phyloP scores from a whole-genome alignment of 345 rosid genomes.

The Populus pruinosa region DNA sequence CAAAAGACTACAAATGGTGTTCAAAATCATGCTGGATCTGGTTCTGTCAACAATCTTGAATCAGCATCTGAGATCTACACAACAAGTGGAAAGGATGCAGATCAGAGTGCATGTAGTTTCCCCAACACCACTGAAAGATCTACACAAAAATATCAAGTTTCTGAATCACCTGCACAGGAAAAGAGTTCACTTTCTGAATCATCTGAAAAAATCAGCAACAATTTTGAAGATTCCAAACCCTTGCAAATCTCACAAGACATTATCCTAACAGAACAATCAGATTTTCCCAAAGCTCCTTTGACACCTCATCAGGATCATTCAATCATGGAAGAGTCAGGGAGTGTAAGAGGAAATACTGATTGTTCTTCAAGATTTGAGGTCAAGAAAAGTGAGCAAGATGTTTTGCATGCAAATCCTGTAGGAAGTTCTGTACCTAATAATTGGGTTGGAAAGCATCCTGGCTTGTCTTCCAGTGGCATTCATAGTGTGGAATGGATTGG shows the following conservation, averaged over 20 bases:
- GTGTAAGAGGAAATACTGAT: constrained; percentile 15
- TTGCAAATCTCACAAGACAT: constrained; percentile 17
- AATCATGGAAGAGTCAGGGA: constrained; percentile 17
- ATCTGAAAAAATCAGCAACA: constrained; percentile 12
- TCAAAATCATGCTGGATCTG: constrained; percentile 33
- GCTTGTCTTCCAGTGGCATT: constrained; percentile 23
- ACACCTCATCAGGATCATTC: constrained; percentile 11
- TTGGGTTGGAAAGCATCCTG: constrained; percentile 7
- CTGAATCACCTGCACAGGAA: constrained; percentile 21
- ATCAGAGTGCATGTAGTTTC: constrained; percentile 21
- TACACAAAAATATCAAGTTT: constrained; percentile 22
- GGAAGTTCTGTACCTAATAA: constrained; percentile 24
- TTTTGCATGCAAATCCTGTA: constrained; percentile 20
- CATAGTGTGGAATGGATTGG: constrained; percentile 45
- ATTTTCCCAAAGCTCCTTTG: constrained; percentile 26
- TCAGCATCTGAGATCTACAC: constrained; percentile 19
- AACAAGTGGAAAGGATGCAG: constrained; percentile 20
- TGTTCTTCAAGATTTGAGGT: constrained; percentile 8
- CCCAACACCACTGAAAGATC: constrained; percentile 22
- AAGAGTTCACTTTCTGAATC: constrained; percentile 23
- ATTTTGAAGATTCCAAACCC: constrained; percentile 22
- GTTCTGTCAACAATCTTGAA: constrained; percentile 25
- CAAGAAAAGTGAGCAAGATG: constrained; percentile 28
- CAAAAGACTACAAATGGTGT: constrained; percentile 35
- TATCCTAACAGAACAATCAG: constrained; percentile 17